phyloP scores from a whole-genome alignment of 2,329 filamentous ascomycete genomes.

The Sarocladiaceae sp. region DNA sequence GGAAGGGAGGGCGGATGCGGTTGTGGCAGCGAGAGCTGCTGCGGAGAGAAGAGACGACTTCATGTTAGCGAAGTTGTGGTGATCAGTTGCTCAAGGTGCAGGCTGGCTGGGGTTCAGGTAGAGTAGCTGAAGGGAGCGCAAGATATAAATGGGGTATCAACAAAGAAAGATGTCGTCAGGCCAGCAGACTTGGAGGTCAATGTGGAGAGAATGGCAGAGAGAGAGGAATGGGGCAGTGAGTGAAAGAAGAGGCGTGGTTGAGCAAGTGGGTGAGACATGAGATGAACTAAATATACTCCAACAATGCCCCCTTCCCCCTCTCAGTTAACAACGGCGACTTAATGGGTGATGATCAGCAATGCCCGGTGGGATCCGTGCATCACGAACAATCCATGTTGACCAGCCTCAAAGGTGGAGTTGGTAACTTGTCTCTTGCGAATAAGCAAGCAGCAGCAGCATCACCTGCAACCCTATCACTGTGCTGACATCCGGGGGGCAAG shows the following conservation, averaged over 20 bases:
- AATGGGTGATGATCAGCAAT: not conserved
- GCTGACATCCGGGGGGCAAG: not conserved
- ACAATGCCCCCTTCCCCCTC: too few species aligned
- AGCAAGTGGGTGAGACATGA: not conserved
- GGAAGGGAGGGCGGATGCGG: not conserved
- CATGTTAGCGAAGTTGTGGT: conserved; percentile 3
- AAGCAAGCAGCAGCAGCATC: too few species aligned
- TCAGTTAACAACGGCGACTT: too few species aligned
- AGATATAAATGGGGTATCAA: not conserved
- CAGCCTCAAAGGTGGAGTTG: not conserved
- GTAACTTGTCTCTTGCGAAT: too few species aligned
- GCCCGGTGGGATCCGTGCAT: not conserved
- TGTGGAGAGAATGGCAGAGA: not conserved
- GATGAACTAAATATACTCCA: conserved; percentile 6
- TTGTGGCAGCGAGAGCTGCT: conserved; percentile 1
- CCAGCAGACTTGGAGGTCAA: not conserved
- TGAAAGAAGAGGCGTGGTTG: too few species aligned
- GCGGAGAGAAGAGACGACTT: not conserved
- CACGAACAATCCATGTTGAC: not conserved
- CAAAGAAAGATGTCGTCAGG: not conserved
- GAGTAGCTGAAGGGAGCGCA: not conserved
- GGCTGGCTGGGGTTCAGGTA: too few species aligned
- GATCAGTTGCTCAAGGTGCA: too few species aligned
- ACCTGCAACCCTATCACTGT: not conserved
- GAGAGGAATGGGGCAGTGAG: not conserved